Conservation (phyloP, 2,329 filamentous ascomycete genomes). For the Dothistroma septosporum region DNA sequence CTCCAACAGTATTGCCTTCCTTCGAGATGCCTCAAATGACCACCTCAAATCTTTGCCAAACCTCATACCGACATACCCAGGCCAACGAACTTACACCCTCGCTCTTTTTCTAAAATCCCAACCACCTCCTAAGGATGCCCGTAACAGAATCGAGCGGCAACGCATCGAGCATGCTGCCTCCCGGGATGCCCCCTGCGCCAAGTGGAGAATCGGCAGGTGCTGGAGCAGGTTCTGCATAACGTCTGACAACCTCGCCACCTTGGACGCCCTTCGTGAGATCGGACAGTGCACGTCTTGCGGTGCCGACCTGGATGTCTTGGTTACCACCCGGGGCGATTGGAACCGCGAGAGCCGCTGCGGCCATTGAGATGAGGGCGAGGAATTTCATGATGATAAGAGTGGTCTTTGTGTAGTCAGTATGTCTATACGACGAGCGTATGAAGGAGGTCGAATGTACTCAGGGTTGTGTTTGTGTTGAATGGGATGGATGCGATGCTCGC, state of each 20-base stretch:
- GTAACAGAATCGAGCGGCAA: background rate
- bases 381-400: background rate
- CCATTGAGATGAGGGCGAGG: background rate
- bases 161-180: background rate
- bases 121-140: background rate
- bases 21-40: no score
- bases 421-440: background rate
- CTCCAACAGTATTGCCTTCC: no score
- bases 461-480: background rate
- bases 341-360: background rate
- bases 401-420: background rate
- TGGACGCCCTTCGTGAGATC: background rate
- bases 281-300: background rate
- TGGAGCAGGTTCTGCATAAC: background rate
- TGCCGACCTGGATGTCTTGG: background rate
- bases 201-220: background rate
- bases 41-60: background rate
- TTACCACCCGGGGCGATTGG: background rate
- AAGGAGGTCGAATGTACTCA: background rate
- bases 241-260: background rate
- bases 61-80: background rate
- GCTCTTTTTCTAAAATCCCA: background rate
- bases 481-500: background rate
- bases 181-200: background rate
- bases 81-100: background rate